Conservation (phyloP, 257 asterid genomes). For the Echium plantagineum region DNA sequence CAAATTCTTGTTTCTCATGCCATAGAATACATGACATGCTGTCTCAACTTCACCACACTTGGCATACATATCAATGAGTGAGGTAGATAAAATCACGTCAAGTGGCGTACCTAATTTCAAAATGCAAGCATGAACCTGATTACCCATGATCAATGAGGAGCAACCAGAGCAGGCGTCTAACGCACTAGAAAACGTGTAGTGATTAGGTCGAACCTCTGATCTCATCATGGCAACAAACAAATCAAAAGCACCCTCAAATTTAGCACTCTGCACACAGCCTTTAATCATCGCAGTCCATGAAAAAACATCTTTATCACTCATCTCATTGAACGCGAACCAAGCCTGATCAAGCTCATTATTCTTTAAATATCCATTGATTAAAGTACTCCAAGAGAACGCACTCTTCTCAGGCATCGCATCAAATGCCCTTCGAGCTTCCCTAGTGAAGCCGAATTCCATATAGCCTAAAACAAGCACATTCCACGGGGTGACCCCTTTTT, state of each 20-base stretch:
- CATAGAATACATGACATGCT: conserved; percentile 32
- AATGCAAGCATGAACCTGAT: conserved; percentile 42
- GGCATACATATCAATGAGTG: conserved; percentile 71
- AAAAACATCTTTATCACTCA: conserved; percentile 34
- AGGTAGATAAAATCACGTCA: conserved; percentile 47
- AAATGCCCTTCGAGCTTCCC: conserved; percentile 43
- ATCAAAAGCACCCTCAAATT: conserved; percentile 35
- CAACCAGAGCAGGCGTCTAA: conserved; percentile 64
- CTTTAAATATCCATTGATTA: conserved; percentile 56
- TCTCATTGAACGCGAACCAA: conserved; percentile 22
- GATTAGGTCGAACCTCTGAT: conserved; percentile 47
- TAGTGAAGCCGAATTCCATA: conserved; percentile 50
- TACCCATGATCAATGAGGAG: conserved; percentile 53
- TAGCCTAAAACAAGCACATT: conserved; percentile 60
- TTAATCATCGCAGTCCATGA: conserved; percentile 76
- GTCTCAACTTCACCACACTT: conserved; percentile 59
- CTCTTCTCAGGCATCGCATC: conserved; percentile 44
- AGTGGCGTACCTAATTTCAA: conserved; percentile 42
- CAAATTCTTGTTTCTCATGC: conserved; percentile 36
- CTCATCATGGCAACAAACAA: conserved; percentile 45
- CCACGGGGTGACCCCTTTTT: conserved; percentile 51
- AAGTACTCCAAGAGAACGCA: conserved; percentile 52
- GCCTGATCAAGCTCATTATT: conserved; percentile 46
- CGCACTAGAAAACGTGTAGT: conserved; percentile 48
- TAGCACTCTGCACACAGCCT: conserved; percentile 44